Evolutionary conservation across 768 basidiomycete genomes (phyloP).

Genomic region (Lactarius sp.): DNA sequence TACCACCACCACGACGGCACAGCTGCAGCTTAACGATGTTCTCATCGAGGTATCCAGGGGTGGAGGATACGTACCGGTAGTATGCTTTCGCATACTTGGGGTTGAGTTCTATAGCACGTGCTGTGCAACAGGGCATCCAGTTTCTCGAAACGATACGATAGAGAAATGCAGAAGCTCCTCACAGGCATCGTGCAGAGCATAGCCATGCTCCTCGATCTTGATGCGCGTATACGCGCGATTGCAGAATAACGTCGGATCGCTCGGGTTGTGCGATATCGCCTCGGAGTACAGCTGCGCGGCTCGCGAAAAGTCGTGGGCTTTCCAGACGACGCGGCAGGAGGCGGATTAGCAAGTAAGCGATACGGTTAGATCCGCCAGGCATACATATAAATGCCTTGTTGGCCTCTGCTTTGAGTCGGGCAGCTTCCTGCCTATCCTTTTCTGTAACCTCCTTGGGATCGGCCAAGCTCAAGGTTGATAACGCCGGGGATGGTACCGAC

Average conservation of each 20-base stretch:
- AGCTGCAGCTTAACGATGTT: conserved; percentile 2
- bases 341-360: neutral
- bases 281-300: conserved; percentile 78
- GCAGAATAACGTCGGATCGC: conserved; percentile 87
- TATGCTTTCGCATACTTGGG: conserved; percentile 88
- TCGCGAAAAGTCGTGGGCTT: conserved; percentile 67
- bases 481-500: conserved; percentile 57
- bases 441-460: conserved; percentile 52
- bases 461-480: conserved; percentile 45
- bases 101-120: conserved; percentile 82
- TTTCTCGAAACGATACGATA: neutral
- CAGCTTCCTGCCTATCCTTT: conserved; percentile 62
- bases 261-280: conserved; percentile 84
- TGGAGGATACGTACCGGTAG: conserved; percentile 54
- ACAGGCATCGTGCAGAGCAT: conserved; percentile 87
- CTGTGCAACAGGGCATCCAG: conserved; percentile 35
- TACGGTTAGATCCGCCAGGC: conserved; percentile 26
- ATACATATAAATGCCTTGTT: conserved; percentile 82
- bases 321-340: conserved; percentile 19
- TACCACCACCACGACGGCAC: conserved; percentile 8
- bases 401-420: conserved; percentile 73
- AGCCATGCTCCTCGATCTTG: conserved; percentile 91
- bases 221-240: conserved; percentile 91
- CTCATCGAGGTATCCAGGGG: neutral
- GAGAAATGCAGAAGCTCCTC: conserved; percentile 37